phyloP scores from a whole-genome alignment of 768 basidiomycete species.

The Lyophyllum decastes region DNA sequence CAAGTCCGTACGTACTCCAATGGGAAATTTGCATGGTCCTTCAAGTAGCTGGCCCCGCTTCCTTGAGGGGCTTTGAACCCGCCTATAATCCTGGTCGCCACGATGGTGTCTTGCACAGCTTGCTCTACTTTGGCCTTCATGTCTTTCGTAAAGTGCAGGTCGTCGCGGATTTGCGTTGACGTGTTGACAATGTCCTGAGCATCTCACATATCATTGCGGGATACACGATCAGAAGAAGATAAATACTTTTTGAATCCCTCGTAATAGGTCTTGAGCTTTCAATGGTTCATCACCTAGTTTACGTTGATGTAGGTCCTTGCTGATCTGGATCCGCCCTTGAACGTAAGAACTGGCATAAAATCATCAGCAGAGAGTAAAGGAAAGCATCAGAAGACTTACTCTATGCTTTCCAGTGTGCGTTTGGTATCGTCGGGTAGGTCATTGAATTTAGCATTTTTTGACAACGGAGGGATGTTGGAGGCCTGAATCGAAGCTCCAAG shows the following conservation, averaged over 20 bases:
- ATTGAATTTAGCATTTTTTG: constrained; percentile 75
- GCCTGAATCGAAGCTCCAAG: constrained; percentile 17
- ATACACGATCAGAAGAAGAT: neutral
- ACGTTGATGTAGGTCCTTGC: constrained; percentile 74
- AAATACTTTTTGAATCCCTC: constrained; percentile 63
- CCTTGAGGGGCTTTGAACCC: constrained; percentile 73
- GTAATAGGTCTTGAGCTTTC: constrained; percentile 72
- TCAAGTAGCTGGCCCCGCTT: constrained; percentile 66
- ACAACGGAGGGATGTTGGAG: constrained; percentile 40
- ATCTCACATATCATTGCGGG: neutral
- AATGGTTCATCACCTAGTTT: constrained; percentile 75
- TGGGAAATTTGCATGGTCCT: constrained; percentile 81
- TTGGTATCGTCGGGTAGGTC: constrained; percentile 74
- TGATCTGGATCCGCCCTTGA: constrained; percentile 78
- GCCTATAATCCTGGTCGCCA: constrained; percentile 75
- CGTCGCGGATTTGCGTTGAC: constrained; percentile 63
- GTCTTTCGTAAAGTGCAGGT: constrained; percentile 66
- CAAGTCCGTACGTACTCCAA: constrained; percentile 55
- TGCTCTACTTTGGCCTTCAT: constrained; percentile 76
- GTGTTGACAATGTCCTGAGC: constrained; percentile 65
- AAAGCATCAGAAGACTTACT: constrained; percentile 45
- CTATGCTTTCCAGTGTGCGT: constrained; percentile 64
- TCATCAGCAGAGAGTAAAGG: neutral
- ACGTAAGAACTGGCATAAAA: constrained; percentile 54
- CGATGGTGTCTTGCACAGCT: constrained; percentile 78